A percentile compares a stretch with the other conserved stretches of the same genome.
Conservation (phyloP, 257 asterid species). For the Solanum tarapatanum region DNA sequence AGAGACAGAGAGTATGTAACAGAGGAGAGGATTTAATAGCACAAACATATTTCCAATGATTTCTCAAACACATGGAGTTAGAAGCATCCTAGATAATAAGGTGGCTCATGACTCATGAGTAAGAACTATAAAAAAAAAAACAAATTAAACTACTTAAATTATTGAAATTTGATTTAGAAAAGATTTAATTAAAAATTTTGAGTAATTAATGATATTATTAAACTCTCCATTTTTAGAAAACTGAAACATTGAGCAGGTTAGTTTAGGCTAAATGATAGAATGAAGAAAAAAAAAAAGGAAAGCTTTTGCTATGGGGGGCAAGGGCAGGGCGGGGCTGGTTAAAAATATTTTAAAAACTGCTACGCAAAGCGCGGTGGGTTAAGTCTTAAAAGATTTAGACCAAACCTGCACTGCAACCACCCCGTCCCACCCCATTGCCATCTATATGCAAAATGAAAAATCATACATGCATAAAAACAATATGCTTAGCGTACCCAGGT, state of each 20-base stretch:
- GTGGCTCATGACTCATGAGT: background rate
- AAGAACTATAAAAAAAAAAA: background rate
- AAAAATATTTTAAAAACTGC: background rate
- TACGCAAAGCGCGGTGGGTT: background rate
- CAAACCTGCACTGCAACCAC: background rate
- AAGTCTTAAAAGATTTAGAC: background rate
- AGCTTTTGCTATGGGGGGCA: background rate
- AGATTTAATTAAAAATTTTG: too few species aligned
- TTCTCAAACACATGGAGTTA: background rate
- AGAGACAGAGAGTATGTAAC: background rate
- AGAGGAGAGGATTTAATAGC: background rate
- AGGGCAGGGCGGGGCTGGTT: background rate
- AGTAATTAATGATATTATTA: background rate
- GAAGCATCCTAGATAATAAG: background rate
- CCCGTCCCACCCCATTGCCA: background rate
- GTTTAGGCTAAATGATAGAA: background rate
- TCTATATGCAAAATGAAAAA: background rate
- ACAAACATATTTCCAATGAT: background rate
- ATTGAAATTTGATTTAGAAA: background rate
- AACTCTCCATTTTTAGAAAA: background rate
- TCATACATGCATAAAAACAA: background rate
- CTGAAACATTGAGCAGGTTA: background rate
- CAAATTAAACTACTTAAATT: background rate
- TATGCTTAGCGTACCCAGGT: background rate
- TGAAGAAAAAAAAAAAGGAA: background rate